Evolutionary conservation across 208 protist species (phyloP), one percentile per base, ranked within the genome.

Genomic region (Herpetomonas muscarum): DNA sequence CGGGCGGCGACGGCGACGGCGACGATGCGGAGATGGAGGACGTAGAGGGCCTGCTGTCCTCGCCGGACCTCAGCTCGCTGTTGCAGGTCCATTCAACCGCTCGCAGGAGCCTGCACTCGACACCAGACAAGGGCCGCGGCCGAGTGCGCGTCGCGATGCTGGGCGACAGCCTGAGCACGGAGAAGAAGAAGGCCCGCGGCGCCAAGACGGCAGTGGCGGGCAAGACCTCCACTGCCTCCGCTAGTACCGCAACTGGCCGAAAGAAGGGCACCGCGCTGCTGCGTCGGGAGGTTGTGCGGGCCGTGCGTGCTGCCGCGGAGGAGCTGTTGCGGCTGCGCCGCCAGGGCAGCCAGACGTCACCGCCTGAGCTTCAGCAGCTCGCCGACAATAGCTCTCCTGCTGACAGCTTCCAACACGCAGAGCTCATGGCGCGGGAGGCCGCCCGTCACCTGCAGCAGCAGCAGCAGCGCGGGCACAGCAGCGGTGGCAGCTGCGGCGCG

Each of bases 261-360:
- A n/a, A 26, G 26, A n/a, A 55, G 34, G 41, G 30, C n/a, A 63
- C 29, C 10, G 24, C 12, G 21, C 48, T 67, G 5, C 26, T 76
- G 42, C 70, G 70, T 2, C 36, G 52, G 6, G 42, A 55, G 52
- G 64, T 64, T 0, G 69, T 81, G 22, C 49, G 55, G 12, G 39
- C 59, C 24, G 68, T 67, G 46, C 74, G 76, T 45, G 39, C 64
- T 9, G 53, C 57, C 22, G 69, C 70, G 19, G 48, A 76, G 1
- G 74, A 76, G 36, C 36, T 81, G 50, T 41, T 61, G 1, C 58
- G 74, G 1, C 55, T 76, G 29, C 57, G 37, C 30, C 61, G 17
- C 19, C 4, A 1, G 19, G 30, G 12, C 41, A 31, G 19, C 19
- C 62, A 47, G 15, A 15, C 10, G 34, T 15, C 34, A 39, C 7